Evolutionary conservation across 1,139 yeast genomes (phyloP).

Genomic region (Hanseniaspora uvarum): DNA sequence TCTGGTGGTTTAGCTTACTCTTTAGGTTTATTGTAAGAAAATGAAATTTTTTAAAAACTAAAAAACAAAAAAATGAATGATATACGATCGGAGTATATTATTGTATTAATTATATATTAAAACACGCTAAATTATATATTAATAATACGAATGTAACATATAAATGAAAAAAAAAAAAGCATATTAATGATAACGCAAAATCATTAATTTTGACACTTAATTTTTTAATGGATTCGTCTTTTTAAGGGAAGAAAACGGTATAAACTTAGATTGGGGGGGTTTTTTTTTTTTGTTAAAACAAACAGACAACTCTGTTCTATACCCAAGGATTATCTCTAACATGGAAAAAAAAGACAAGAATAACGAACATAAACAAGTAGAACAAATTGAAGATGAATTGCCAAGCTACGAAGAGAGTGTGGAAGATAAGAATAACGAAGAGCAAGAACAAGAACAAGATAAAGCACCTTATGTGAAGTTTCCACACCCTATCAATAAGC

Average conservation of each 20-base stretch:
- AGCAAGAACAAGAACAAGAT: neutral
- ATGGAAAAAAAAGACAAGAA: conserved; percentile 1
- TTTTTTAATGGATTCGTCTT: too few relatives aligned
- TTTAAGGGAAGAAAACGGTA: too few relatives aligned
- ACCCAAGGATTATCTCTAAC: too few relatives aligned
- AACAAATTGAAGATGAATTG: neutral
- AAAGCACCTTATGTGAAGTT: conserved; percentile 11
- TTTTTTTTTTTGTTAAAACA: neutral
- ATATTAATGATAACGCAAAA: too few relatives aligned
- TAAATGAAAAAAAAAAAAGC: neutral
- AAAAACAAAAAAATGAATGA: neutral
- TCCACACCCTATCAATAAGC: conserved; percentile 13
- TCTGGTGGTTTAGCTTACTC: conserved; percentile 35
- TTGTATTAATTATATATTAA: neutral
- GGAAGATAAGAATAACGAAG: neutral
- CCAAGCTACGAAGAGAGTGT: conserved; percentile 9
- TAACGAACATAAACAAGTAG: neutral
- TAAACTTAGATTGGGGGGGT: too few relatives aligned
- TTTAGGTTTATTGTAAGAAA: conserved; percentile 7
- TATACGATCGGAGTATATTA: conserved; percentile 4
- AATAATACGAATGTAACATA: neutral
- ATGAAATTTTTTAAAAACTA: too few relatives aligned
- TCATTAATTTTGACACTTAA: too few relatives aligned
- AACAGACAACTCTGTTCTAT: too few relatives aligned
- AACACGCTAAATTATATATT: neutral